Percentiles rank a stretch among this genome's conserved stretches.
These are phyloP conservation scores for Wickerhamomyces sp. DNA, from an alignment of 1,139 yeast genomes.

Conservation along the genomic window DNA sequence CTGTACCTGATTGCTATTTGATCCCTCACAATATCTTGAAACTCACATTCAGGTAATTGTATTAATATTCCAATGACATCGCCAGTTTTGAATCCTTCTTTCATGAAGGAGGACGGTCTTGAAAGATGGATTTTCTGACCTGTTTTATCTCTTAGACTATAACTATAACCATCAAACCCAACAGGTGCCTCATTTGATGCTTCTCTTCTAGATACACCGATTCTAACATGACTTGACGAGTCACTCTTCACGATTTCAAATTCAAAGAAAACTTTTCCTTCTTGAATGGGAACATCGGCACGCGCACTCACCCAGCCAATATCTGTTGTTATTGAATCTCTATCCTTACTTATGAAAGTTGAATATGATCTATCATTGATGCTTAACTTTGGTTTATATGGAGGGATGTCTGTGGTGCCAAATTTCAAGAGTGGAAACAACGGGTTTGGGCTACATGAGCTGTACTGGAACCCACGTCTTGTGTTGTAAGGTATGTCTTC, in stretches of 20 bases:
- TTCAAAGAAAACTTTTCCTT: constrained; percentile 83
- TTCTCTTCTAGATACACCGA: constrained; percentile 82
- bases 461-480: constrained; percentile 74
- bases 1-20: constrained; percentile 86
- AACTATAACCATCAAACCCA: constrained; percentile 92
- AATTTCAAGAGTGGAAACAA: constrained; percentile 56
- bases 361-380: constrained; percentile 72
- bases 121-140: constrained; percentile 79
- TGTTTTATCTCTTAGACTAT: constrained; percentile 79
- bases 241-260: constrained; percentile 49
- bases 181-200: constrained; percentile 93
- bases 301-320: constrained; percentile 83
- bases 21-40: constrained; percentile 54
- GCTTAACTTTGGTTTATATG: constrained; percentile 57
- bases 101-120: constrained; percentile 54
- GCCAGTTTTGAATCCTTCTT: constrained; percentile 59
- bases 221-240: constrained; percentile 55
- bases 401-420: constrained; percentile 71
- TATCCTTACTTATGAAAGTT: constrained; percentile 41
- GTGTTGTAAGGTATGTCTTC: constrained; percentile 78
- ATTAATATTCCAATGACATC: constrained; percentile 81
- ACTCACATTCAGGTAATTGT: constrained; percentile 52
- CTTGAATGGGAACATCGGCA: constrained; percentile 69
- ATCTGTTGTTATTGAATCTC: constrained; percentile 45
- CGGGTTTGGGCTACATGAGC: constrained; percentile 74